Conservation (phyloP, 352 stramenopile genomes). For the Paralagenidium karlingii region DNA sequence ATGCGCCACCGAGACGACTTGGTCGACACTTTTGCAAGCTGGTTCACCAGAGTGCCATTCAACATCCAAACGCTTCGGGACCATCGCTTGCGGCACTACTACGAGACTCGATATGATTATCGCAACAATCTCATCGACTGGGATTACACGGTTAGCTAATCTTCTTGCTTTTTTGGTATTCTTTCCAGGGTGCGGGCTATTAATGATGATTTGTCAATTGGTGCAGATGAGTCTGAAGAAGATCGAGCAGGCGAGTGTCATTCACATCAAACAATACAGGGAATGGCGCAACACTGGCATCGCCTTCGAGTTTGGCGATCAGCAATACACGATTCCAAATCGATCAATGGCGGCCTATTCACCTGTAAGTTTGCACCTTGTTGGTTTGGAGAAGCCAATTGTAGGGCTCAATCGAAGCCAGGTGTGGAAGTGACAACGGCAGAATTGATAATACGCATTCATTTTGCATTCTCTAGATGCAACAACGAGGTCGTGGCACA, state of each 20-base stretch:
- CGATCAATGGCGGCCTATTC: conserved; percentile 84
- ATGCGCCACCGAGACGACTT: conserved; percentile 85
- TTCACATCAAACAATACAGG: conserved; percentile 88
- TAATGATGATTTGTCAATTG: not conserved
- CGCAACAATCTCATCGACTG: conserved; percentile 89
- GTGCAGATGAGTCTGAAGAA: conserved; percentile 70
- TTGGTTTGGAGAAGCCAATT: too few species aligned
- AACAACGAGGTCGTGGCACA: conserved; percentile 59
- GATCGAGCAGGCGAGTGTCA: conserved; percentile 82
- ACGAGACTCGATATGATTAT: conserved; percentile 89
- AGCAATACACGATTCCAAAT: conserved; percentile 85
- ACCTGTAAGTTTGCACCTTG: conserved; percentile 39
- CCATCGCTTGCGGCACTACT: conserved; percentile 81
- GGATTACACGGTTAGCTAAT: conserved; percentile 88
- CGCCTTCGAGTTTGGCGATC: conserved; percentile 92
- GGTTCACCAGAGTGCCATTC: conserved; percentile 52
- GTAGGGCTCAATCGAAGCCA: not conserved
- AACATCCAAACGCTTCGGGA: conserved; percentile 76
- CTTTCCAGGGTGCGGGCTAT: not conserved
- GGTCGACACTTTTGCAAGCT: conserved; percentile 77
- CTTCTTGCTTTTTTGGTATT: conserved; percentile 1
- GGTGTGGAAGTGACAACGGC: not conserved
- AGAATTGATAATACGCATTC: not conserved
- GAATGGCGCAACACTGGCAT: conserved; percentile 87
- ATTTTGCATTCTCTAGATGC: conserved; percentile 13